Evolutionary conservation across 179 eudicot species (phyloP), one percentile per base, ranked within the genome.

Genomic region (Silene coronaria): DNA sequence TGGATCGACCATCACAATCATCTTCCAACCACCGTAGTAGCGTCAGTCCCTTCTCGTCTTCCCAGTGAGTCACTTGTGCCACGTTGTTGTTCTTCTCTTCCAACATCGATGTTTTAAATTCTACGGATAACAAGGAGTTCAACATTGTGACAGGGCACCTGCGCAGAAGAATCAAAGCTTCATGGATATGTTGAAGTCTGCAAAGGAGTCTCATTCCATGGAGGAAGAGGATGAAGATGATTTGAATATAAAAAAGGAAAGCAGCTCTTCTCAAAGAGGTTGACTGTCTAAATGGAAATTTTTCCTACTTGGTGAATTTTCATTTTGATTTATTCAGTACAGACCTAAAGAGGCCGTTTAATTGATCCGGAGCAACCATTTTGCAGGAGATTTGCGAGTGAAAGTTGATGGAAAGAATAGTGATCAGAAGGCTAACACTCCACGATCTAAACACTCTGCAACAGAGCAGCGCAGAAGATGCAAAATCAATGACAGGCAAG

Each of bases 401-500:
- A 89, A 85, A 77, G 85, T 88, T 73, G 88, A 82, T 76, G 91
- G 87, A 71, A 88, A 87, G 77, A 82, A 89, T 87, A 82, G 84
- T 79, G 91, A 92, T 76, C 95, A 89, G 78, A 95, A 89, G 82
- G 89, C 97, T 57, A 92, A 79, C 83, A 95, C 93, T 42, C 95
- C 97, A 9, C 84, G 99, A 66, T 95, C 99, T 57, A 95, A 95
- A 73, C 99, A 95, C 83, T 95, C 99, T 60, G 99, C 97, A 45
- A 95, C 99, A 0, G 99, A 95, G 85, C 99, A 95, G 75, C 96
- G 98, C 24, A 86, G 99, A 81, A 88, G 99, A 76, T 88, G 96
- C 84, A 96, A 96, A 80, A 96, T 96, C 73, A 96, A 96, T 83
- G 99, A 96, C 90, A 91, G 99, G 99, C 87, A 89, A 84, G 97